phyloP scores from a whole-genome alignment of 768 basidiomycete genomes.

The Punctularia strigosozonata region DNA sequence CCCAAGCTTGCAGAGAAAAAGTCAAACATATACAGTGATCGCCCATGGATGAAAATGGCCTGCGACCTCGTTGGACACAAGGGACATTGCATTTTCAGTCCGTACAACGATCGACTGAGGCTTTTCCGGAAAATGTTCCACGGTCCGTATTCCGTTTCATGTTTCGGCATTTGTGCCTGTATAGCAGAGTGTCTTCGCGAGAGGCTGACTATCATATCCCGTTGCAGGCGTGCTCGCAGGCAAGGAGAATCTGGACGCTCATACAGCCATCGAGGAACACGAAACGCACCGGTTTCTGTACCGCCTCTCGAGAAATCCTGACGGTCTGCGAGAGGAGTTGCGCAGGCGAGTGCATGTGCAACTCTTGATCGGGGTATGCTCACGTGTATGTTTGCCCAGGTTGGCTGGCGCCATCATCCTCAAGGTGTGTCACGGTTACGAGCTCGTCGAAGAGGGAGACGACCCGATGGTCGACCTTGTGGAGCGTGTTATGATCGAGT shows the following conservation, averaged over 20 bases:
- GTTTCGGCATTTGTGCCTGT: too few relatives aligned
- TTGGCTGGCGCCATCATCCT: constrained; percentile 2
- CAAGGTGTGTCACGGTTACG: constrained; percentile 3
- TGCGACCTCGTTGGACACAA: too few relatives aligned
- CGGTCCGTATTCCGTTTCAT: too few relatives aligned
- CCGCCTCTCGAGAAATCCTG: constrained; percentile 20
- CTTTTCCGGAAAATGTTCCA: constrained; percentile 30
- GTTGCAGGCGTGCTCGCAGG: constrained; percentile 34
- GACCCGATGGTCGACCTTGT: not conserved
- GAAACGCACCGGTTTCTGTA: constrained; percentile 6
- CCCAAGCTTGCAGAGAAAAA: too few relatives aligned
- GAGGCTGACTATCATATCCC: too few relatives aligned
- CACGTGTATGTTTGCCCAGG: too few relatives aligned
- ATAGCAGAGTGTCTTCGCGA: too few relatives aligned
- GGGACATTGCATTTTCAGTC: constrained; percentile 26
- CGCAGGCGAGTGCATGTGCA: constrained; percentile 24
- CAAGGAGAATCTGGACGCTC: constrained; percentile 22
- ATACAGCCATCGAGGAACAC: constrained; percentile 7
- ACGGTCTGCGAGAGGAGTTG: constrained; percentile 24
- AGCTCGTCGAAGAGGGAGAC: not conserved
- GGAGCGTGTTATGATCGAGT: not conserved
- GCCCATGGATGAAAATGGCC: constrained; percentile 36
- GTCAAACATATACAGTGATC: constrained; percentile 54
- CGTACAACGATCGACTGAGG: constrained; percentile 28
- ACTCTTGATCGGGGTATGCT: not conserved